These are phyloP conservation scores for Rhodotorula sp. DNA, from an alignment of 1,284 basidiomycete genomes.

Conservation along the genomic window DNA sequence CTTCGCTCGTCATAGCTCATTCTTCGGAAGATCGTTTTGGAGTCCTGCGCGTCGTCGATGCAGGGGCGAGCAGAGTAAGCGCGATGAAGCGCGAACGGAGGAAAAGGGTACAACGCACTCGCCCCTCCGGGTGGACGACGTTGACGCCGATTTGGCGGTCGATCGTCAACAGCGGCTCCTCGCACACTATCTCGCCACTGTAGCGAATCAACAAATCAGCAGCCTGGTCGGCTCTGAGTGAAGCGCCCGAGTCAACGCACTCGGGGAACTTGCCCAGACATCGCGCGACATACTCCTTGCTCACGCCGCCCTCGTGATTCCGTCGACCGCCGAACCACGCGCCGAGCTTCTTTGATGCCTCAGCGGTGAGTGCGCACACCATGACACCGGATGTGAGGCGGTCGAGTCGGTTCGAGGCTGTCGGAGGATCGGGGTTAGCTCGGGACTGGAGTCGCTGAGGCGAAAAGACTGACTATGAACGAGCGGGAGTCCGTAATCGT, in stretches of 20 bases:
- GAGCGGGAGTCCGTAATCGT: constrained; percentile 78
- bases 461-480: constrained; percentile 67
- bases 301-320: constrained; percentile 66
- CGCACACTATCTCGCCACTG: constrained; percentile 75
- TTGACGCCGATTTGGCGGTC: constrained; percentile 60
- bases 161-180: constrained; percentile 83
- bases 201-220: constrained; percentile 7
- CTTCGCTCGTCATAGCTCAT: constrained; percentile 79
- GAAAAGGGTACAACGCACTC: constrained; percentile 56
- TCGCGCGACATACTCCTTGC: constrained; percentile 88
- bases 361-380: constrained; percentile 79
- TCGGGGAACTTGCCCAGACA: constrained; percentile 78
- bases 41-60: constrained; percentile 57
- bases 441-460: background rate
- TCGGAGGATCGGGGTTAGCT: background rate
- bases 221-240: background rate
- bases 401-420: constrained; percentile 93
- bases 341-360: constrained; percentile 70
- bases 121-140: constrained; percentile 81
- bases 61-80: background rate
- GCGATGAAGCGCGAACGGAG: background rate
- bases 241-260: constrained; percentile 54
- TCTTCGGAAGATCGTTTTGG: constrained; percentile 84
- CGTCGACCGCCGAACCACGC: constrained; percentile 64
- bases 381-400: constrained; percentile 93